Evolutionary conservation across 140 eudicot species (phyloP), one percentile per base, ranked within the genome.

Genomic region (Bidens hawaiensis): DNA sequence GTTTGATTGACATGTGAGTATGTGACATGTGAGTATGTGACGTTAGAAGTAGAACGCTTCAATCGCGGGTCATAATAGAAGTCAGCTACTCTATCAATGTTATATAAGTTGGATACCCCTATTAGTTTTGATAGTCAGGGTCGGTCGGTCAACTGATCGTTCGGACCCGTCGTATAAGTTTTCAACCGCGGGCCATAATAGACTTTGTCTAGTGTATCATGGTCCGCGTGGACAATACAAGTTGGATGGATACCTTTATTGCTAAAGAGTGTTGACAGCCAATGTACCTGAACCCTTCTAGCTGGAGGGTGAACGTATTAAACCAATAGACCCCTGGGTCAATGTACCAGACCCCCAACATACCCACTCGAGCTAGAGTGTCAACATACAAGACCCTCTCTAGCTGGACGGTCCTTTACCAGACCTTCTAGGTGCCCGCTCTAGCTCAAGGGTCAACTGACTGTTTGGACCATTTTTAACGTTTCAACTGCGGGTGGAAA

Each of bases 1-100:
- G 22, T 62, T 19, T 15, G 24, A 61, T 19, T 62, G 64, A 61
- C 69, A n/a, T n/a, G n/a, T n/a, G n/a, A n/a, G n/a, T n/a, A n/a
- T n/a, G n/a, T n/a, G n/a, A n/a, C n/a, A n/a, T n/a, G n/a, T n/a
- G n/a, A n/a, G n/a, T n/a, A 16, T 69, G 3, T 51, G 46, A 55
- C 62, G 16, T 12, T 55, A 15, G 41, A 55, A 6, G 17, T 12
- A 15, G 25, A 16, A 55, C 25, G 27, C 30, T 55, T 55, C 34
- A 51, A 51, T 8, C 11, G 7, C 0, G 24, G 24, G 42, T 55
- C 62, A 28, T 15, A 27, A 15, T 55, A 26, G 13, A 16, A 7
- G 7, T 55, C 25, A 28, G n/a, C 41, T 28, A 28, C 60, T 26
- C 18, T 30, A 3, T 28, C 7, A 18, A n/a, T 14, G 62, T 7